Conservation (phyloP, 2,329 filamentous ascomycete species). For the Nakataea oryzae region DNA sequence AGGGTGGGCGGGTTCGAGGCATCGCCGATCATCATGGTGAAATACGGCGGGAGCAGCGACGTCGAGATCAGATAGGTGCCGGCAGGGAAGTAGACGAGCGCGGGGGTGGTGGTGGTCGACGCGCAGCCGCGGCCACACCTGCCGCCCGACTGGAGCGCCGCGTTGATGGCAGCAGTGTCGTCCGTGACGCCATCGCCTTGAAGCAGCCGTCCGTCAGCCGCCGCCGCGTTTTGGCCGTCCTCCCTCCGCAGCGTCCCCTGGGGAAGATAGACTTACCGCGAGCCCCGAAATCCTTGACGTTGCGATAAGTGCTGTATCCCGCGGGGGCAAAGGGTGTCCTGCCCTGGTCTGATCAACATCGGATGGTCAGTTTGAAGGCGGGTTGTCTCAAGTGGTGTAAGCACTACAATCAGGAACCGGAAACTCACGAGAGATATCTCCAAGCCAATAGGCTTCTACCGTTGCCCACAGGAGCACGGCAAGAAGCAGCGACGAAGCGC, state of each 20-base stretch:
- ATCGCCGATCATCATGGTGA: slow-evolving; percentile 69
- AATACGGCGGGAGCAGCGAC: slow-evolving; percentile 67
- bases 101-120: slow-evolving; percentile 28
- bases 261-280: background rate
- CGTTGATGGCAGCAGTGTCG: slow-evolving; percentile 34
- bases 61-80: slow-evolving; percentile 60
- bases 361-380: background rate
- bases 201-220: background rate
- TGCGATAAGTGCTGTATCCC: slow-evolving; percentile 7
- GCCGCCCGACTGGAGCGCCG: slow-evolving; percentile 29
- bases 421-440: slow-evolving; percentile 16
- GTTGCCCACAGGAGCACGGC: slow-evolving; percentile 16
- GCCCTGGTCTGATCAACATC: slow-evolving; percentile 24
- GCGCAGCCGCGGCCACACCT: slow-evolving; percentile 29
- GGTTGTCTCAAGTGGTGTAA: background rate
- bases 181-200: slow-evolving; percentile 32
- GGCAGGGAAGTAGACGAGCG: slow-evolving; percentile 31
- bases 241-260: too few relatives aligned
- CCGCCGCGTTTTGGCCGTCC: too few relatives aligned
- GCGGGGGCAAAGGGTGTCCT: slow-evolving; percentile 28
- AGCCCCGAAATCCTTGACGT: slow-evolving; percentile 3
- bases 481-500: slow-evolving; percentile 12
- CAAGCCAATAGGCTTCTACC: slow-evolving; percentile 20
- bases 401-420: background rate
- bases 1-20: slow-evolving; percentile 41